A percentile compares a stretch with the other conserved stretches of the same genome.
Evolutionary conservation across 176 grass and related monocot species (phyloP).

Genomic region (Oryza glumipatula): DNA sequence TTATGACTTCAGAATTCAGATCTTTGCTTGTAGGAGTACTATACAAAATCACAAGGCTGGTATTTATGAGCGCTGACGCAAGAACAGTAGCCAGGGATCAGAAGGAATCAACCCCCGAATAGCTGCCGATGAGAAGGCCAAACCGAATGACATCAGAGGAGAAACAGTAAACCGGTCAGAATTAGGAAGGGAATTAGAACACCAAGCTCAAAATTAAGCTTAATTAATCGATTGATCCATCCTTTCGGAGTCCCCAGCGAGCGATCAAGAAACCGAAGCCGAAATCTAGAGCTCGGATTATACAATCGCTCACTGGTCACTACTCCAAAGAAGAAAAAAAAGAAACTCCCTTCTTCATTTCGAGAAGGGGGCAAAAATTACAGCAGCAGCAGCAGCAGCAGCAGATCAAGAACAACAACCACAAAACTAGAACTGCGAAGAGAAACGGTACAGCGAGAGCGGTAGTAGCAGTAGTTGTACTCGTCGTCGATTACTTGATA

Average conservation of each 20-base stretch:
- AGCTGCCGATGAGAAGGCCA: background rate
- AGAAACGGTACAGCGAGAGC: conserved; percentile 4
- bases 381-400: background rate
- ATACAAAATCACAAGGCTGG: background rate
- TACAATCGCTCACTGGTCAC: conserved; percentile 23
- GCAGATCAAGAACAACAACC: conserved; percentile 27
- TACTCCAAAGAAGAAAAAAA: conserved; percentile 14
- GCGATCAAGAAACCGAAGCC: conserved; percentile 35
- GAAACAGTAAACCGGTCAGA: background rate
- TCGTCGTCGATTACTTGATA: conserved; percentile 9
- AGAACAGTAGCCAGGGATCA: background rate
- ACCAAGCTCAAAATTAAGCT: background rate
- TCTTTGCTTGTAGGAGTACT: background rate
- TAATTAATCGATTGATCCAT: conserved; percentile 26
- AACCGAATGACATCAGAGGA: conserved; percentile 13
- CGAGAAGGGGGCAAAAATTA: conserved; percentile 61
- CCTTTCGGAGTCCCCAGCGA: conserved; percentile 5
- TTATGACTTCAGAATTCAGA: background rate
- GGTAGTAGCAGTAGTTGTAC: background rate
- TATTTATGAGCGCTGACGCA: conserved; percentile 43
- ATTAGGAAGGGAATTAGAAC: background rate
- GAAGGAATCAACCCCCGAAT: conserved; percentile 27
- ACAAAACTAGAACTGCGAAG: conserved; percentile 34
- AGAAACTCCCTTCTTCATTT: conserved; percentile 22
- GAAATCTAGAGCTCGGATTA: conserved; percentile 16